Percentiles rank a stretch among this genome's conserved stretches.
Evolutionary conservation across 495 filamentous ascomycete genomes (phyloP).

Genomic region (Hypoxylon intermedium): DNA sequence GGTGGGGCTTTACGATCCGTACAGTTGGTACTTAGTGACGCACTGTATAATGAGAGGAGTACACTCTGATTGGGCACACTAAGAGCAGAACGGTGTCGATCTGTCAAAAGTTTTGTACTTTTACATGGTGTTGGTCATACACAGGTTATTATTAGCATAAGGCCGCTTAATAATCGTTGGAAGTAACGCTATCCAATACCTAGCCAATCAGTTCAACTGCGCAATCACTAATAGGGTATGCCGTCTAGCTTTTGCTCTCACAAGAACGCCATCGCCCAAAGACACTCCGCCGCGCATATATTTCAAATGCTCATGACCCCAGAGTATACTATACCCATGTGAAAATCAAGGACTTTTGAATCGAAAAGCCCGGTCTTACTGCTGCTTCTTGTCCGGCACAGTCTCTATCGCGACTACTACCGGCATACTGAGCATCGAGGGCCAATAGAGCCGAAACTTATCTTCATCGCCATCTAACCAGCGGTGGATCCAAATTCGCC

Average conservation of each 20-base stretch:
- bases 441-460: slow-evolving; percentile 79
- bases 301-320: neutral
- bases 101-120: too few relatives aligned
- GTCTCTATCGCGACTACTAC: slow-evolving; percentile 55
- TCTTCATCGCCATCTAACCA: slow-evolving; percentile 79
- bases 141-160: too few relatives aligned
- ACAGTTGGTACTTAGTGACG: too few relatives aligned
- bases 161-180: too few relatives aligned
- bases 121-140: too few relatives aligned
- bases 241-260: neutral
- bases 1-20: neutral
- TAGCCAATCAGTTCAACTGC: neutral
- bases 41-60: too few relatives aligned
- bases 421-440: slow-evolving; percentile 68
- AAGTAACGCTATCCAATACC: too few relatives aligned
- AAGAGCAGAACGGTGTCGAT: too few relatives aligned
- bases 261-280: slow-evolving; percentile 45
- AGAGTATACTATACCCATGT: neutral
- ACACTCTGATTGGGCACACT: too few relatives aligned
- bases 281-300: slow-evolving; percentile 42
- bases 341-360: slow-evolving; percentile 22
- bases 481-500: slow-evolving; percentile 85
- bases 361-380: too few relatives aligned
- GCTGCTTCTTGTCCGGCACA: slow-evolving; percentile 40
- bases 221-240: neutral